A percentile compares a stretch with the other conserved stretches of the same genome.
These are phyloP conservation scores for Diaporthe sp. DNA, from an alignment of 2,329 filamentous ascomycete genomes.

Conservation along the genomic window DNA sequence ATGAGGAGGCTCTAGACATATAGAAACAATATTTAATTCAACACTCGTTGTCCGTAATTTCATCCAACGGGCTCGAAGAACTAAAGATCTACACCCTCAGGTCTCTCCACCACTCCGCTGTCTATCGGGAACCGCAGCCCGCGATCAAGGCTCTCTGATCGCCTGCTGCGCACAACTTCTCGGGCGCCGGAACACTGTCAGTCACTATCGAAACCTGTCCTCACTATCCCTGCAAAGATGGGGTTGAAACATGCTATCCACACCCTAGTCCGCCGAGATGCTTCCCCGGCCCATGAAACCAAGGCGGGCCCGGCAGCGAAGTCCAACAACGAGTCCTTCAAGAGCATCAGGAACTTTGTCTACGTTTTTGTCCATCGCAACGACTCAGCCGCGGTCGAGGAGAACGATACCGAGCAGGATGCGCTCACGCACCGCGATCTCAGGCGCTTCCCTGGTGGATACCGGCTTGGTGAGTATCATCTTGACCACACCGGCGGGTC, in stretches of 20 bases:
- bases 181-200: slow-evolving; percentile 11
- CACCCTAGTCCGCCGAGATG: slow-evolving; percentile 10
- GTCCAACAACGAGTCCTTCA: slow-evolving; percentile 14
- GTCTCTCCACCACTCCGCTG: not conserved
- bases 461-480: slow-evolving; percentile 10
- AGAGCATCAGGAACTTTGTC: slow-evolving; percentile 11
- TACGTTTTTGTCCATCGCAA: slow-evolving; percentile 2
- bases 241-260: slow-evolving; percentile 26
- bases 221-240: not conserved
- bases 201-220: not conserved
- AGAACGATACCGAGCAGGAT: not conserved
- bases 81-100: not conserved
- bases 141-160: not conserved
- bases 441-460: slow-evolving; percentile 13
- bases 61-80: no score
- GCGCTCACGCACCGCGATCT: slow-evolving; percentile 2
- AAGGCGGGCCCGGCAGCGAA: not conserved
- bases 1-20: not conserved
- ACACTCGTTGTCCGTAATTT: not conserved
- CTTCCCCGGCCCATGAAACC: slow-evolving; percentile 3
- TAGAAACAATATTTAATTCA: slow-evolving; percentile 3
- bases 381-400: not conserved
- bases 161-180: not conserved
- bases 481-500: no score
- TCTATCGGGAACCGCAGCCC: slow-evolving; percentile 21